A percentile compares a stretch with the other conserved stretches of the same genome.
phyloP scores from a whole-genome alignment of 768 basidiomycete species.

The Epithele typhae region DNA sequence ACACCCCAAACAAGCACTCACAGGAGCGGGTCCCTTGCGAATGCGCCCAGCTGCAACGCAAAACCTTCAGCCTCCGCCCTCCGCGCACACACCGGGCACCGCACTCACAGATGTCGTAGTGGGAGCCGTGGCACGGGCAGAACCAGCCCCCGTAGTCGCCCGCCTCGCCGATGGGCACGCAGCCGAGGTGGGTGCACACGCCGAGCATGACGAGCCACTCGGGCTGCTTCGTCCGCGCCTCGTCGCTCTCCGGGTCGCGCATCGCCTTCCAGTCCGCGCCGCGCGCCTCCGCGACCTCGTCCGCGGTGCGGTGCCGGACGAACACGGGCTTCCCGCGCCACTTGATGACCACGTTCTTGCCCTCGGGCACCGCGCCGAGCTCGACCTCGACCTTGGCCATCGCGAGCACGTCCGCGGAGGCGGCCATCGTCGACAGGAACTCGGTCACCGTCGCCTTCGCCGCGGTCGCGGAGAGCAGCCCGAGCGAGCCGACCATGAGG shows the following conservation, averaged over 20 bases:
- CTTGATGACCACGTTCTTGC: slow-evolving; percentile 96
- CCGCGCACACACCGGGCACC: slow-evolving; percentile 1
- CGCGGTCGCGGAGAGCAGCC: slow-evolving; percentile 88
- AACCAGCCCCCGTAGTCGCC: slow-evolving; percentile 99
- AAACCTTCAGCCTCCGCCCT: not conserved
- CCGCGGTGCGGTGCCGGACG: slow-evolving; percentile 90
- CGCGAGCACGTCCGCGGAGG: slow-evolving; percentile 96
- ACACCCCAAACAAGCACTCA: slow-evolving; percentile 35
- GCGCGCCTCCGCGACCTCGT: slow-evolving; percentile 93
- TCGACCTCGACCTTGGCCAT: slow-evolving; percentile 98
- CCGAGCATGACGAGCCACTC: slow-evolving; percentile 95
- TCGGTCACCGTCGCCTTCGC: slow-evolving; percentile 93
- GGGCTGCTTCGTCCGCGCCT: slow-evolving; percentile 85
- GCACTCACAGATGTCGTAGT: slow-evolving; percentile 89
- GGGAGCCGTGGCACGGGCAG: slow-evolving; percentile 99
- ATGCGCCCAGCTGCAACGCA: slow-evolving; percentile 74
- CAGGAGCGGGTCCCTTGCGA: slow-evolving; percentile 95
- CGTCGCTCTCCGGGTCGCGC: slow-evolving; percentile 90
- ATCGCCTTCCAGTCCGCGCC: slow-evolving; percentile 77
- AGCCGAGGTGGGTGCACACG: slow-evolving; percentile 97
- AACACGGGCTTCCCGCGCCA: slow-evolving; percentile 99
- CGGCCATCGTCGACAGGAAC: slow-evolving; percentile 94
- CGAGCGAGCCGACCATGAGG: slow-evolving; percentile 89
- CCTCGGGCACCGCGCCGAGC: slow-evolving; percentile 86
- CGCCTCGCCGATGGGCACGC: slow-evolving; percentile 96